phyloP scores from a whole-genome alignment of 148 eudicot genomes.

The Limonium bicolor region DNA sequence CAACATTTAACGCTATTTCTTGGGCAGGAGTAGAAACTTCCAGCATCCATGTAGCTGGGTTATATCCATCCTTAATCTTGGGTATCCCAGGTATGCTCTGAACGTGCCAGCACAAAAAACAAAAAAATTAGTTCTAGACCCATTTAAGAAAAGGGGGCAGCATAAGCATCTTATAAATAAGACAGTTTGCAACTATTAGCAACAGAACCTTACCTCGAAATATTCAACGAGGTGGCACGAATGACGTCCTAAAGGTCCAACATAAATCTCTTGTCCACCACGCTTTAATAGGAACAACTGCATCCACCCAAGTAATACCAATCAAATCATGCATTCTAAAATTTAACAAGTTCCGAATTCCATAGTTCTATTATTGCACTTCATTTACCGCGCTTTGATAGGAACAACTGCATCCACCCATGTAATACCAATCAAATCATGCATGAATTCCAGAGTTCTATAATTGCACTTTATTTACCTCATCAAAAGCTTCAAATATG shows the following conservation, averaged over 20 bases:
- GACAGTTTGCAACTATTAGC: background rate
- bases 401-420: constrained; percentile 5
- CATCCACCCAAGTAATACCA: background rate
- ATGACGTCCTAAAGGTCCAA: constrained; percentile 8
- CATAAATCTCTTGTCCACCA: constrained; percentile 10
- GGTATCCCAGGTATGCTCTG: constrained; percentile 2
- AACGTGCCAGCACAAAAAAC: no score
- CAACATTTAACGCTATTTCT: constrained; percentile 3
- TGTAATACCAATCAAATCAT: background rate
- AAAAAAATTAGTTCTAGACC: no score
- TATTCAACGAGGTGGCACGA: constrained; percentile 7
- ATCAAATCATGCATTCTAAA: background rate
- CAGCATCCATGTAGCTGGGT: constrained; percentile 14
- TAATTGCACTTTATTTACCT: constrained; percentile 17
- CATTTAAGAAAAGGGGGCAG: no score
- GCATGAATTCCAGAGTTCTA: background rate
- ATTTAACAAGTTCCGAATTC: background rate
- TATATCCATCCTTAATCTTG: constrained; percentile 5
- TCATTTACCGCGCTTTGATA: constrained; percentile 8
- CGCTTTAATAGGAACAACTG: constrained; percentile 9
- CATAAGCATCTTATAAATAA: no score
- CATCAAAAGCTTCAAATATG: constrained; percentile 58
- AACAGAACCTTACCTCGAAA: constrained; percentile 6
- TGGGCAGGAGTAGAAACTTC: constrained; percentile 10
- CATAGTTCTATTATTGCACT: background rate